phyloP scores from a whole-genome alignment of 345 rosid genomes.

The Aquilaria sinensis region DNA sequence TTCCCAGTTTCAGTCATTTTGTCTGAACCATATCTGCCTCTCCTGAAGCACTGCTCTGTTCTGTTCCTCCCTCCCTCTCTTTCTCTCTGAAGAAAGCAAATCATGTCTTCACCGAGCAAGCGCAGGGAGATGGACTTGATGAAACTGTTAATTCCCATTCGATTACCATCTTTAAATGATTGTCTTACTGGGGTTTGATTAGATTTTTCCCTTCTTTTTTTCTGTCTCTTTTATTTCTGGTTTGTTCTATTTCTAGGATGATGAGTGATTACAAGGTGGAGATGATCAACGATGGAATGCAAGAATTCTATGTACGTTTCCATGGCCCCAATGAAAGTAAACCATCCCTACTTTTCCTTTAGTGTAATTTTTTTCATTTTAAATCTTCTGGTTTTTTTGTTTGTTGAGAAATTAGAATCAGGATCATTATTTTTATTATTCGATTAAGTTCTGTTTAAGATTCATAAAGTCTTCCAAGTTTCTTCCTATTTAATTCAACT shows the following conservation, averaged over 20 bases:
- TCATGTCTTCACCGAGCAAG: slow-evolving; percentile 95
- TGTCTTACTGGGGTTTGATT: background rate
- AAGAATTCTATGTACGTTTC: slow-evolving; percentile 85
- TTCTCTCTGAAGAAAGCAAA: background rate
- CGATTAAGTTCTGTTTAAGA: slow-evolving; percentile 1
- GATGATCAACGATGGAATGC: slow-evolving; percentile 91
- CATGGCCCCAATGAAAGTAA: slow-evolving; percentile 92
- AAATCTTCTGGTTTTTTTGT: background rate
- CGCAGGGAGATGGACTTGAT: slow-evolving; percentile 95
- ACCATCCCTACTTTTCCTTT: slow-evolving; percentile 4
- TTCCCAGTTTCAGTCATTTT: too few species aligned
- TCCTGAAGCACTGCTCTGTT: too few species aligned
- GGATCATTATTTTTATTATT: background rate
- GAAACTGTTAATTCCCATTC: slow-evolving; percentile 51
- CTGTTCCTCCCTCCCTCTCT: too few species aligned
- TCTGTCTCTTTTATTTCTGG: background rate
- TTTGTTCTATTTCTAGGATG: slow-evolving; percentile 48
- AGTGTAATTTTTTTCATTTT: slow-evolving; percentile 3
- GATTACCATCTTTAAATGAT: background rate
- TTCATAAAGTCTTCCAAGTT: background rate
- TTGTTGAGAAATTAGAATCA: too few species aligned
- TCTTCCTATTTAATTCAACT: too few species aligned
- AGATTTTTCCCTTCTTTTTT: background rate
- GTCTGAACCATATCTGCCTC: too few species aligned
- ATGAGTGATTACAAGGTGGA: slow-evolving; percentile 97